A percentile compares a stretch with the other conserved stretches of the same genome.
phyloP scores from a whole-genome alignment of 2,329 filamentous ascomycete species.

The Penicillium hordei region DNA sequence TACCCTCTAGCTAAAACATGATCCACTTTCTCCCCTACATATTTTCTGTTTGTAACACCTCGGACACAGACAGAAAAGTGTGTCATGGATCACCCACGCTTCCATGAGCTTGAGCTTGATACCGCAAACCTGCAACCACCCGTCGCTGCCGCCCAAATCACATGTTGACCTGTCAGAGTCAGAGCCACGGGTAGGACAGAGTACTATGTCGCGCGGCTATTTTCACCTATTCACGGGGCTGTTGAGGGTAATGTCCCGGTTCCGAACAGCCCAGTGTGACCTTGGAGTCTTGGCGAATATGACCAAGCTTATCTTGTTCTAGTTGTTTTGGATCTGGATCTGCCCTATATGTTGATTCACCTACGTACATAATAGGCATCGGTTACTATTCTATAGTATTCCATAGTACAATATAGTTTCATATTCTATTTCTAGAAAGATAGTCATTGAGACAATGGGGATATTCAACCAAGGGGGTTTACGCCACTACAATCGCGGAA shows the following conservation, averaged over 20 bases:
- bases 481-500: background rate
- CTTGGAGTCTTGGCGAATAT: conserved; percentile 3
- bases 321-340: background rate
- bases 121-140: conserved; percentile 15
- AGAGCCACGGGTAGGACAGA: background rate
- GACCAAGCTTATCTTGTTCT: background rate
- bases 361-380: background rate
- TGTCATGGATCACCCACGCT: conserved; percentile 6
- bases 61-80: conserved; percentile 13
- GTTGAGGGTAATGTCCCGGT: background rate
- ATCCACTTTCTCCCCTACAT: conserved; percentile 6
- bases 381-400: background rate
- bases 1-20: conserved; percentile 1
- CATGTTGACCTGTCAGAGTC: conserved; percentile 8
- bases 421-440: background rate
- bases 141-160: conserved; percentile 18
- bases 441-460: background rate
- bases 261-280: conserved; percentile 6
- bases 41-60: conserved; percentile 15
- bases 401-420: background rate
- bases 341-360: background rate
- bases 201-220: conserved; percentile 6
- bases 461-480: background rate
- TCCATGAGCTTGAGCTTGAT: conserved; percentile 18
- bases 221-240: conserved; percentile 2